Conservation (phyloP, 495 filamentous ascomycete species). For the Podospora conica region DNA sequence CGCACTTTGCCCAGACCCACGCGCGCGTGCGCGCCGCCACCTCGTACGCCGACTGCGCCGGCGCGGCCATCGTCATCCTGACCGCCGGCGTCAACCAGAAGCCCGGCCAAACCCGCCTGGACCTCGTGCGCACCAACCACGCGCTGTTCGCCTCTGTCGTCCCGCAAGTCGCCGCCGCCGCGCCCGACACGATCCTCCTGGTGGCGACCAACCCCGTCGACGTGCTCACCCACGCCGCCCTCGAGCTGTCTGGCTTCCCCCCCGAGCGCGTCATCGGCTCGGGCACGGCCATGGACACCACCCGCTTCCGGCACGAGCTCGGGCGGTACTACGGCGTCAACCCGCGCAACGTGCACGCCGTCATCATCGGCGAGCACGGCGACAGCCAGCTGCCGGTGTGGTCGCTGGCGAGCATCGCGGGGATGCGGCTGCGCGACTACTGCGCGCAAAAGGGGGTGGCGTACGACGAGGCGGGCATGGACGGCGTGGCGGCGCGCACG, state of each 20-base stretch:
- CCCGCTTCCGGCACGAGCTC: slow-evolving; percentile 30
- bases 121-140: slow-evolving; percentile 30
- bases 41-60: slow-evolving; percentile 35
- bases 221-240: slow-evolving; percentile 27
- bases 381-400: slow-evolving; percentile 29
- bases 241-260: slow-evolving; percentile 25
- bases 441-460: slow-evolving; percentile 16
- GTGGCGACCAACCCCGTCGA: slow-evolving; percentile 33
- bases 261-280: slow-evolving; percentile 27
- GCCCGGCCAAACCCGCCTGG: slow-evolving; percentile 27
- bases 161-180: slow-evolving; percentile 20
- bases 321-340: slow-evolving; percentile 25
- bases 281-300: slow-evolving; percentile 32
- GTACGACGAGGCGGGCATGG: slow-evolving; percentile 22
- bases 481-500: slow-evolving; percentile 19
- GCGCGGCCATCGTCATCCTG: slow-evolving; percentile 53
- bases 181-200: slow-evolving; percentile 29
- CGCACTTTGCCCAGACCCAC: slow-evolving; percentile 30
- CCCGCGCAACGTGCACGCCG: slow-evolving; percentile 29
- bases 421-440: slow-evolving; percentile 28
- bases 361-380: slow-evolving; percentile 31
- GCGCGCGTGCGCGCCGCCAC: slow-evolving; percentile 23
- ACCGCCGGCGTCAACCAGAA: slow-evolving; percentile 32
- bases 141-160: slow-evolving; percentile 21
- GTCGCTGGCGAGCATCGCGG: slow-evolving; percentile 28